Conservation (phyloP, 2,329 filamentous ascomycete genomes). For the Nothophoma quercina region DNA sequence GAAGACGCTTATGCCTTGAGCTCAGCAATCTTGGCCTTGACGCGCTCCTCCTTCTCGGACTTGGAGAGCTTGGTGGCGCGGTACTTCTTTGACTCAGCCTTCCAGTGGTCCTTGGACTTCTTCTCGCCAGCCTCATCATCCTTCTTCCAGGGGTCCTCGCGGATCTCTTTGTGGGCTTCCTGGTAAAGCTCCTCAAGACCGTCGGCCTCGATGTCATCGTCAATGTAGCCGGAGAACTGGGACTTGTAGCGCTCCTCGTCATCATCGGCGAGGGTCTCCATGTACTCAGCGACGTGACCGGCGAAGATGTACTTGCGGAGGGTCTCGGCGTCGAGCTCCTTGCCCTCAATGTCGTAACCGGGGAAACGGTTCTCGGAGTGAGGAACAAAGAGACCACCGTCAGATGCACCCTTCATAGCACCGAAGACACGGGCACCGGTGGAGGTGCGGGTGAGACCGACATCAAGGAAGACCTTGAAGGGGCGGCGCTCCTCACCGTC, state of each 20-base stretch:
- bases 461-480: slow-evolving; percentile 99
- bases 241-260: slow-evolving; percentile 99
- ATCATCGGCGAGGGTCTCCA: slow-evolving; percentile 99
- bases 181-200: slow-evolving; percentile 95
- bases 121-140: slow-evolving; percentile 74
- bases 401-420: slow-evolving; percentile 99
- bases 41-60: slow-evolving; percentile 81
- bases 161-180: slow-evolving; percentile 95
- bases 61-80: slow-evolving; percentile 77
- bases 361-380: slow-evolving; percentile 99
- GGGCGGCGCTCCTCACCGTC: slow-evolving; percentile 89
- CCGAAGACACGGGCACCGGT: slow-evolving; percentile 99
- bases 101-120: slow-evolving; percentile 98
- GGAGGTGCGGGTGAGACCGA: slow-evolving; percentile 95
- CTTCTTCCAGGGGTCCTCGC: slow-evolving; percentile 98
- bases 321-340: slow-evolving; percentile 96
- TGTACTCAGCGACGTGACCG: slow-evolving; percentile 99
- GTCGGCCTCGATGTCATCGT: slow-evolving; percentile 95
- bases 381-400: slow-evolving; percentile 95
- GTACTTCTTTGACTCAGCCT: slow-evolving; percentile 94
- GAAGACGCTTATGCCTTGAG: slow-evolving; percentile 61
- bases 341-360: slow-evolving; percentile 93
- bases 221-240: slow-evolving; percentile 98
- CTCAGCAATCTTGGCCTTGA: slow-evolving; percentile 91
- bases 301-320: slow-evolving; percentile 99